These are phyloP conservation scores for Xylaria sp. DNA, from an alignment of 2,329 filamentous ascomycete genomes.

Conservation along the genomic window DNA sequence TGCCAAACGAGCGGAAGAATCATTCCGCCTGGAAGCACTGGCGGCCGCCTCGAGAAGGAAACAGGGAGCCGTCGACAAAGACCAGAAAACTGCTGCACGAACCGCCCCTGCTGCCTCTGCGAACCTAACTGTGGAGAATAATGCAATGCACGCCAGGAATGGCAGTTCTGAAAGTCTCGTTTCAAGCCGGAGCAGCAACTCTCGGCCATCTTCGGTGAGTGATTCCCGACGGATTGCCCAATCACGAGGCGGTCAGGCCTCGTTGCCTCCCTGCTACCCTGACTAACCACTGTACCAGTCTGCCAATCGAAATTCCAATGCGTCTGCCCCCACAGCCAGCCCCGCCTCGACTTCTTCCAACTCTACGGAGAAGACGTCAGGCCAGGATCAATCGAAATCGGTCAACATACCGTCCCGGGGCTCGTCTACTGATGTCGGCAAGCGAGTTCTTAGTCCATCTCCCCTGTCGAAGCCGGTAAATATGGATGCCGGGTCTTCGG, in stretches of 20 bases:
- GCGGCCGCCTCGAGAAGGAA: conserved; percentile 37
- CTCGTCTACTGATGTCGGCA: conserved; percentile 67
- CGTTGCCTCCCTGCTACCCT: conserved; percentile 44
- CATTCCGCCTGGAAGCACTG: conserved; percentile 37
- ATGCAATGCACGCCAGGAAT: conserved; percentile 46
- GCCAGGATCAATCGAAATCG: conserved; percentile 56
- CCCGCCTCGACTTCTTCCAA: conserved; percentile 51
- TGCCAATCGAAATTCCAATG: conserved; percentile 59
- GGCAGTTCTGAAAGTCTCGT: conserved; percentile 68
- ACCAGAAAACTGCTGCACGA: conserved; percentile 42
- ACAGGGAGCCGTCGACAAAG: conserved; percentile 39
- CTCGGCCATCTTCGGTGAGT: conserved; percentile 70
- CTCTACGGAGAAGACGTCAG: conserved; percentile 49
- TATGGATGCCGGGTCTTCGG: conserved; percentile 58
- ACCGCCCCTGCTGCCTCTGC: conserved; percentile 39
- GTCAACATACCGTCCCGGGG: conserved; percentile 63
- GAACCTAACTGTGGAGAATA: conserved; percentile 34
- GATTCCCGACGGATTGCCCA: conserved; percentile 42
- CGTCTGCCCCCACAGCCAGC: conserved; percentile 53
- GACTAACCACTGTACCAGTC: conserved; percentile 54
- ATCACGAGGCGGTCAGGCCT: conserved; percentile 41
- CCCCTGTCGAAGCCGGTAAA: conserved; percentile 73
- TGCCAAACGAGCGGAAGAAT: conserved; percentile 41
- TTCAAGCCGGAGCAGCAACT: conserved; percentile 60
- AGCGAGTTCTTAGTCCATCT: conserved; percentile 68